Evolutionary conservation across 1,284 basidiomycete species (phyloP).

Genomic region (Microbotryomycetes sp.): DNA sequence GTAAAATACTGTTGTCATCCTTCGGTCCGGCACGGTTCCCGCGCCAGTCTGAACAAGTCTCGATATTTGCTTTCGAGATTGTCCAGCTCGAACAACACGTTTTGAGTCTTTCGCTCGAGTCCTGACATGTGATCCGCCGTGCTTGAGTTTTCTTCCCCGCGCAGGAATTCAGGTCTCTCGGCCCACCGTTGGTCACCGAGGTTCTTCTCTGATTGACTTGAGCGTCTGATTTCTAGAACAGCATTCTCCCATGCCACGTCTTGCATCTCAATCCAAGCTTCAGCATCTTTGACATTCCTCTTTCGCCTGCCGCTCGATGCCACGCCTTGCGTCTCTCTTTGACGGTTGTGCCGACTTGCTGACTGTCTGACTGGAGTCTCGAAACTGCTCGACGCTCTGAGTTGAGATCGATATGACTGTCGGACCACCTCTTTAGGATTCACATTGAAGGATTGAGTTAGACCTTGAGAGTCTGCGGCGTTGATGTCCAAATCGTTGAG

Average conservation of each 20-base stretch:
- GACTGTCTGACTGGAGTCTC: conserved; percentile 1
- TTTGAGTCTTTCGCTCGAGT: no score
- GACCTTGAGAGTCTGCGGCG: conserved; percentile 8
- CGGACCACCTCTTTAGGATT: conserved; percentile 4
- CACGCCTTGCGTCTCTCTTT: not conserved
- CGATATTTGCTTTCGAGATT: no score
- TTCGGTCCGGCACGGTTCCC: not conserved
- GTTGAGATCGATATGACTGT: conserved; percentile 7
- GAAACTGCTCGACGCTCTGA: no score
- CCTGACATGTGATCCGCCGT: no score
- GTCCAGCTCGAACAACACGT: no score
- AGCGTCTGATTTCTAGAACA: conserved; percentile 11
- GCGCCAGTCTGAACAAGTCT: not conserved
- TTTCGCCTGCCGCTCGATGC: conserved; percentile 2
- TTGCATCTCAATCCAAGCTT: conserved; percentile 34
- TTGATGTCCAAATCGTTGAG: not conserved
- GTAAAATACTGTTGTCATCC: no score
- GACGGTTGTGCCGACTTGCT: not conserved
- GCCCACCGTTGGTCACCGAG: no score
- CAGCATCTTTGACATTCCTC: conserved; percentile 14
- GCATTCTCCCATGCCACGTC: conserved; percentile 30
- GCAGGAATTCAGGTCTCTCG: no score
- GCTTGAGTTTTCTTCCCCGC: no score
- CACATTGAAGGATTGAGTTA: not conserved
- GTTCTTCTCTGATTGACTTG: no score